These are phyloP conservation scores for Ganoderma resinaceum DNA, from an alignment of 1,284 basidiomycete species.

Conservation along the genomic window DNA sequence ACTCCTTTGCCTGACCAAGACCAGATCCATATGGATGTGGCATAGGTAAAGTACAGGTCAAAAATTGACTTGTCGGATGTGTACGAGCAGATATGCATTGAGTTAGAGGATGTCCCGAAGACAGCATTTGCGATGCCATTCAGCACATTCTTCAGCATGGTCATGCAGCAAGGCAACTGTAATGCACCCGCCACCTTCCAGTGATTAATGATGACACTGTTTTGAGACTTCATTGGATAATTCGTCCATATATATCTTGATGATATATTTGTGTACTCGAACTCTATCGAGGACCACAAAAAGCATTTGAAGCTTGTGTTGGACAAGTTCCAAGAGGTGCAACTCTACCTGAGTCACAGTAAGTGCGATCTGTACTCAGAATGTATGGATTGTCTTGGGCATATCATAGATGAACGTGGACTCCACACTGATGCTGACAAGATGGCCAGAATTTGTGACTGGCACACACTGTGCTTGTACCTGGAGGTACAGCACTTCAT, in stretches of 20 bases:
- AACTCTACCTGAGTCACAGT: conserved; percentile 34
- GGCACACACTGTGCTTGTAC: conserved; percentile 39
- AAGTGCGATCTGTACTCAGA: conserved; percentile 37
- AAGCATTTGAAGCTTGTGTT: conserved; percentile 39
- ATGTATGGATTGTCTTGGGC: conserved; percentile 39
- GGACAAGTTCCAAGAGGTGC: conserved; percentile 23
- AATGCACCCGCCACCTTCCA: conserved; percentile 45
- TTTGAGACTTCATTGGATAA: conserved; percentile 37
- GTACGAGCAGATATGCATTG: conserved; percentile 38
- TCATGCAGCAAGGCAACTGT: conserved; percentile 44
- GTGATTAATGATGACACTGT: conserved; percentile 41
- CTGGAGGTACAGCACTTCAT: conserved; percentile 50
- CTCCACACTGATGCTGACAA: conserved; percentile 40
- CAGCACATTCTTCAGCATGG: conserved; percentile 37
- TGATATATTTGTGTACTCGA: conserved; percentile 43
- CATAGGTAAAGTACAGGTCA: conserved; percentile 31
- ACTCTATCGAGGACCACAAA: conserved; percentile 39
- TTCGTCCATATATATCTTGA: conserved; percentile 44
- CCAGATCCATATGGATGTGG: conserved; percentile 39
- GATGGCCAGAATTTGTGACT: conserved; percentile 31
- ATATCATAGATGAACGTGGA: conserved; percentile 39
- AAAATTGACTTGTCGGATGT: conserved; percentile 42
- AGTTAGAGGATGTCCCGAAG: conserved; percentile 29
- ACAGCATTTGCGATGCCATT: conserved; percentile 36
- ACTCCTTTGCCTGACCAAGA: conserved; percentile 44